These are phyloP conservation scores for Lyophyllum shimeji DNA, from an alignment of 768 basidiomycete genomes.

Conservation along the genomic window DNA sequence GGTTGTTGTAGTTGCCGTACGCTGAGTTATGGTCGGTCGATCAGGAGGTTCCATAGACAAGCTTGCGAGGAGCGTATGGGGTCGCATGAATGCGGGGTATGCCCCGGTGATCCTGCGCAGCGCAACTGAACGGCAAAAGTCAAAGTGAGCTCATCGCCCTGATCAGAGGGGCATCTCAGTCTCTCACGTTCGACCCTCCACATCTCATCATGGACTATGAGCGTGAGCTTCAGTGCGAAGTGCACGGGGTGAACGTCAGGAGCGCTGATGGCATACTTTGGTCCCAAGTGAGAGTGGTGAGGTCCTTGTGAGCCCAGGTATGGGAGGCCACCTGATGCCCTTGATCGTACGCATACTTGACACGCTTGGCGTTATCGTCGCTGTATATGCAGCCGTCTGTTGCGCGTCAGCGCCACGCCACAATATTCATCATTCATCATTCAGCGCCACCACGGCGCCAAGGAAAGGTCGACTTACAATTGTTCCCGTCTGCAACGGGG, in stretches of 20 bases:
- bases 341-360: conserved; percentile 27
- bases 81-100: conserved; percentile 22
- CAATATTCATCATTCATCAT: no score
- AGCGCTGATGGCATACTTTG: conserved; percentile 20
- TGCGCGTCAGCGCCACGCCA: neutral
- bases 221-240: neutral
- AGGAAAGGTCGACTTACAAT: conserved; percentile 18
- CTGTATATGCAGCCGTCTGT: conserved; percentile 30
- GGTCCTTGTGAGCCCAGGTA: conserved; percentile 32
- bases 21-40: conserved; percentile 7
- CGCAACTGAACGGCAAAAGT: conserved; percentile 10
- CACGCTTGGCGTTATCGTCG: conserved; percentile 22
- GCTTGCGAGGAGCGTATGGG: conserved; percentile 13
- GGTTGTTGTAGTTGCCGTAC: conserved; percentile 23
- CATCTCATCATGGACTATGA: conserved; percentile 15
- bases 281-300: conserved; percentile 27
- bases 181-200: conserved; percentile 16
- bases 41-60: neutral
- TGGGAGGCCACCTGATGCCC: conserved; percentile 36
- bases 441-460: neutral
- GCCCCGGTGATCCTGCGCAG: conserved; percentile 20
- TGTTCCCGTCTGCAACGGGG: conserved; percentile 23
- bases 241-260: neutral
- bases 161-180: neutral
- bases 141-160: no score